phyloP scores from a whole-genome alignment of 495 filamentous ascomycete genomes.

The Hapsidospora chrysogenum region DNA sequence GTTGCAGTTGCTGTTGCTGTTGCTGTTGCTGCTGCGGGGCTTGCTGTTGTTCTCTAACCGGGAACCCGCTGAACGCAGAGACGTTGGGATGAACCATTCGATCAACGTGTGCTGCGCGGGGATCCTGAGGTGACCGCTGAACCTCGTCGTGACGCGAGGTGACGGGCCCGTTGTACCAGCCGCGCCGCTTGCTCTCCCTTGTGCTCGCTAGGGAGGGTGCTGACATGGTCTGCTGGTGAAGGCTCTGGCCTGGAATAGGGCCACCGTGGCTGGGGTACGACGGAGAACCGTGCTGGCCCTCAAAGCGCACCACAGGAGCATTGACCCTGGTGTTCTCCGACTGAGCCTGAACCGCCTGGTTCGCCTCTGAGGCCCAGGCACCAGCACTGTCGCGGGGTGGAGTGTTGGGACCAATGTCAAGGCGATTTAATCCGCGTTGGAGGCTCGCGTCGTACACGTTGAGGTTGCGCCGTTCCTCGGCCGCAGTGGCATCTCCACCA shows the following conservation, averaged over 20 bases:
- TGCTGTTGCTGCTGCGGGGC: constrained; percentile 4
- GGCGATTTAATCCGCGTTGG: constrained; percentile 54
- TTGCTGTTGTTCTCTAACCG: constrained; percentile 16
- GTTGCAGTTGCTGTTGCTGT: background rate
- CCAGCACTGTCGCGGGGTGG: constrained; percentile 36
- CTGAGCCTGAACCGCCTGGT: constrained; percentile 27
- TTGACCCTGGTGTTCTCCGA: constrained; percentile 21
- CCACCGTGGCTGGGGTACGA: constrained; percentile 6
- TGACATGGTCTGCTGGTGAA: constrained; percentile 32
- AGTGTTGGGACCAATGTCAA: constrained; percentile 49
- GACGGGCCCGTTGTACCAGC: constrained; percentile 50
- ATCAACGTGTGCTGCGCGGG: constrained; percentile 21
- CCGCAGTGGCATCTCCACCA: too few species aligned
- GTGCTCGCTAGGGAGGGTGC: constrained; percentile 32
- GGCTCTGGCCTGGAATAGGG: background rate
- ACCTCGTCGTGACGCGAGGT: constrained; percentile 12
- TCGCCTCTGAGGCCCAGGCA: constrained; percentile 31
- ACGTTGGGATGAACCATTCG: constrained; percentile 32
- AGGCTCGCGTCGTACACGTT: constrained; percentile 62
- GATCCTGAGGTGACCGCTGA: constrained; percentile 16
- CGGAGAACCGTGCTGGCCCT: constrained; percentile 17
- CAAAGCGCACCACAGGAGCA: constrained; percentile 27
- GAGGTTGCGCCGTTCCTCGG: constrained; percentile 43
- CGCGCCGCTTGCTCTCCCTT: constrained; percentile 45
- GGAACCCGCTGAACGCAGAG: constrained; percentile 25